Conservation (phyloP, 108 stramenopile species). For the Skeletonema grethae region DNA sequence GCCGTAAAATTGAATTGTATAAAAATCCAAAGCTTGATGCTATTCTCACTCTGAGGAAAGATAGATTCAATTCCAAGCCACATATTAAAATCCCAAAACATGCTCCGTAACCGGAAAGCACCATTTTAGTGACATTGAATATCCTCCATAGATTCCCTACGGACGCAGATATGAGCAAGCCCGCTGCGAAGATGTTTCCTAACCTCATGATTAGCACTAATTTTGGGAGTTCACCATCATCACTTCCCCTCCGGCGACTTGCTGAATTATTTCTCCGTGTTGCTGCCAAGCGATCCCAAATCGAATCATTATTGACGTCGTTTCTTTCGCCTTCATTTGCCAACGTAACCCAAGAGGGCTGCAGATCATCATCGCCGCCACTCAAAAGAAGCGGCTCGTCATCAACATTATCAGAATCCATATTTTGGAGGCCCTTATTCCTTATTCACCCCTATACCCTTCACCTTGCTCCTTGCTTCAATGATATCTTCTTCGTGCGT, state of each 20-base stretch:
- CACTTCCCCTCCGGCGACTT: background rate
- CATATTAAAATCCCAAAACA: constrained; percentile 42
- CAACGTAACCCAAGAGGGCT: constrained; percentile 34
- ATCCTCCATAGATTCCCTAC: constrained; percentile 30
- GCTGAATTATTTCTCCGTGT: background rate
- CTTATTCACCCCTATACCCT: background rate
- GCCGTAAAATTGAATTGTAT: constrained; percentile 71
- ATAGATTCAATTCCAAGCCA: constrained; percentile 46
- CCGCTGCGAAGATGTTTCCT: constrained; percentile 11
- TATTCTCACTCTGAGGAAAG: constrained; percentile 58
- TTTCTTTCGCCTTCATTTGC: constrained; percentile 15
- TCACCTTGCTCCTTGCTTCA: no score
- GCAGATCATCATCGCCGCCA: background rate
- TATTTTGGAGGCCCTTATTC: background rate
- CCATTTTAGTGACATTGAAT: constrained; percentile 33
- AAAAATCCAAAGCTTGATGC: constrained; percentile 89
- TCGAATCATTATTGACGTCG: background rate
- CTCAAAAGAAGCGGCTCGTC: background rate
- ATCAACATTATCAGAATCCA: background rate
- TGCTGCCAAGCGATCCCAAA: constrained; percentile 1
- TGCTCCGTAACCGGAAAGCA: constrained; percentile 39
- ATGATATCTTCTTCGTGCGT: no score
- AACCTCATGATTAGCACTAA: constrained; percentile 12
- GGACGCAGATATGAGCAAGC: constrained; percentile 10
- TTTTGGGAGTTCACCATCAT: background rate